phyloP scores from a whole-genome alignment of 2,329 filamentous ascomycete genomes.

The Calonectria henricotiae region DNA sequence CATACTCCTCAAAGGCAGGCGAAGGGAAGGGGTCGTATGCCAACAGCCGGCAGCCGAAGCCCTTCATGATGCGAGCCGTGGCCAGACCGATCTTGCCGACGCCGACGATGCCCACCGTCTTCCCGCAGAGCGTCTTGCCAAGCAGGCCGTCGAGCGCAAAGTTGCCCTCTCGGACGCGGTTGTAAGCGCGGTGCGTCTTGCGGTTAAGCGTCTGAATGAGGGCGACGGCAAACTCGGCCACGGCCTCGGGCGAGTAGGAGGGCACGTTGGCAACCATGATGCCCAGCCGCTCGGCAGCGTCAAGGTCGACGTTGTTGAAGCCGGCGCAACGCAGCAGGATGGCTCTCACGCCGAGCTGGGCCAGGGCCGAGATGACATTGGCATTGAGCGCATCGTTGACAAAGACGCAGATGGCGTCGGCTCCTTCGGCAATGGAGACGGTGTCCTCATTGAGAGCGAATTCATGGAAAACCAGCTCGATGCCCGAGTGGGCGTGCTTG shows the following conservation, averaged over 20 bases:
- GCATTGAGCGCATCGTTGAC: conserved; percentile 75
- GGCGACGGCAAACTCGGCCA: conserved; percentile 80
- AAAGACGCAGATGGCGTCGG: conserved; percentile 77
- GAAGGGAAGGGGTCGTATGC: conserved; percentile 73
- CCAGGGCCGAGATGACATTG: conserved; percentile 68
- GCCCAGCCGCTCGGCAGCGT: conserved; percentile 68
- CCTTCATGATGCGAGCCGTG: conserved; percentile 74
- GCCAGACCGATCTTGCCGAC: conserved; percentile 78
- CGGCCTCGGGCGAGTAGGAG: conserved; percentile 79
- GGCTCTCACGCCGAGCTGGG: conserved; percentile 68
- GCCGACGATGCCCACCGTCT: conserved; percentile 78
- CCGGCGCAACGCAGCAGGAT: conserved; percentile 79
- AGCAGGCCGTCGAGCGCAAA: conserved; percentile 78
- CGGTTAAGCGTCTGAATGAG: conserved; percentile 79
- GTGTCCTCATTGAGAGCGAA: conserved; percentile 73
- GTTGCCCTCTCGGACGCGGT: conserved; percentile 79
- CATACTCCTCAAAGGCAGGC: conserved; percentile 66
- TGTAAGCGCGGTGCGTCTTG: conserved; percentile 78
- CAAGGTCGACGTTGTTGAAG: conserved; percentile 78
- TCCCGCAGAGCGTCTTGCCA: conserved; percentile 74
- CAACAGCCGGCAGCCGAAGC: conserved; percentile 76
- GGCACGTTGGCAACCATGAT: conserved; percentile 79
- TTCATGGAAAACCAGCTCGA: conserved; percentile 72
- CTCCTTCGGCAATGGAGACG: conserved; percentile 67
- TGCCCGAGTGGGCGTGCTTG: conserved; percentile 55